Evolutionary conservation across 2,329 filamentous ascomycete species (phyloP), one percentile per base, ranked within the genome.

Genomic region (Fonsecaea monophora): DNA sequence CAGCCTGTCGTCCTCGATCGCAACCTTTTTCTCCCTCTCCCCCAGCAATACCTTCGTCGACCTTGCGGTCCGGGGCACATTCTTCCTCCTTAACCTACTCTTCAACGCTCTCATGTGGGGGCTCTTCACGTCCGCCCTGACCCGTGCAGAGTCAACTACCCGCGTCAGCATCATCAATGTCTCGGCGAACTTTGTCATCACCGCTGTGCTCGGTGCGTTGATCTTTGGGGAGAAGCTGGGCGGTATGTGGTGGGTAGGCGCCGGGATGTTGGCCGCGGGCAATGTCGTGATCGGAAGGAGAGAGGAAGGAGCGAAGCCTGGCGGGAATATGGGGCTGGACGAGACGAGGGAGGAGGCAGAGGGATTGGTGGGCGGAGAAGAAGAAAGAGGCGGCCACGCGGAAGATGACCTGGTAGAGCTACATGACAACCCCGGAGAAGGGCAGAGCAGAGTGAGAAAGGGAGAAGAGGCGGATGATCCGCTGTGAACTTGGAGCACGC

Each of bases 41-140:
- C 74, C 79, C 1, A 74, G 76, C 3, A 84, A 82, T 67, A 79
- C 77, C 13, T 65, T 82, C 42, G 74, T 85, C 56, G 83, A 85
- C 65, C 76, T 78, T 54, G 67, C 78, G 4, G 78, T 86, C 21
- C 79, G 84, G 65, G 82, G 68, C 35, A 65, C 83, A 70, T 89
- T 87, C 78, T 87, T 89, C 74, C 82, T 78, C 40, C 81, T 89
- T 58, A 89, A 89, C 72, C 79, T 89, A 66, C 73, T 86, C 72
- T 88, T 88, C 78, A 89, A 88, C 73, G 82, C 83, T 34, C 81
- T 86, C 32, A 89, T 89, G 87, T 89, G 87, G 87, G 85, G 84
- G 0, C 80, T 89, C 15, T 89, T 89, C 78, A 89, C 87, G 1
- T 82, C 85, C 48, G 87, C 87, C 13, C 77, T 89, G 15, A 88